Evolutionary conservation across 768 basidiomycete genomes (phyloP).

Genomic region (Tulasnella sp.): DNA sequence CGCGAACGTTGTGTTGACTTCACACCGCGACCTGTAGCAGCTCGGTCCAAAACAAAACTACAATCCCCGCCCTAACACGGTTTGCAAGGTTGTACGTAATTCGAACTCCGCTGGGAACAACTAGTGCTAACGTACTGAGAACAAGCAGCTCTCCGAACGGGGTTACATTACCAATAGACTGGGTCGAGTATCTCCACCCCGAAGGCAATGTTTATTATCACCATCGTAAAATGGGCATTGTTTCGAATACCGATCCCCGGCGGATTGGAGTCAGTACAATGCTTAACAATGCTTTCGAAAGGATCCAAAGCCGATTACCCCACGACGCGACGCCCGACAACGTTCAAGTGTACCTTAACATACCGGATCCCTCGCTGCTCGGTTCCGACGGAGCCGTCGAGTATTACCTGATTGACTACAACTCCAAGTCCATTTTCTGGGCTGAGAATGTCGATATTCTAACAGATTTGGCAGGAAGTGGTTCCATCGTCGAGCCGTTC

Average conservation of each 20-base stretch:
- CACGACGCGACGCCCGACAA: not conserved
- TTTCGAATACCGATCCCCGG: not conserved
- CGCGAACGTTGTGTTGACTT: no score
- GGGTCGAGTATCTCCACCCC: not conserved
- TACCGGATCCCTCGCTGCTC: not conserved
- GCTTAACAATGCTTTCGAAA: not conserved
- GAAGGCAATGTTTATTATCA: conserved; percentile 1
- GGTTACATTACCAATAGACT: not conserved
- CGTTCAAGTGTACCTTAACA: not conserved
- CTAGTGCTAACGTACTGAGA: not conserved
- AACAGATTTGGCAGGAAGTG: not conserved
- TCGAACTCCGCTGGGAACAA: not conserved
- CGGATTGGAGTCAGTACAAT: not conserved
- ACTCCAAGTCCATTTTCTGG: not conserved
- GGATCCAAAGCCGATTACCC: not conserved
- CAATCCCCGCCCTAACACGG: not conserved
- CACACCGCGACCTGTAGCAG: not conserved
- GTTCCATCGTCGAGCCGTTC: not conserved
- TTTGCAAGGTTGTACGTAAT: not conserved
- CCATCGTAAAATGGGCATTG: not conserved
- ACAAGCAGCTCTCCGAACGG: not conserved
- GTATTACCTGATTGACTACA: conserved; percentile 14
- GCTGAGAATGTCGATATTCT: not conserved
- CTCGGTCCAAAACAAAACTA: not conserved
- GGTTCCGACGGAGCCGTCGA: not conserved